Evolutionary conservation across 371 early-diverging fungal species (phyloP).

Genomic region (Mucor saturninus): DNA sequence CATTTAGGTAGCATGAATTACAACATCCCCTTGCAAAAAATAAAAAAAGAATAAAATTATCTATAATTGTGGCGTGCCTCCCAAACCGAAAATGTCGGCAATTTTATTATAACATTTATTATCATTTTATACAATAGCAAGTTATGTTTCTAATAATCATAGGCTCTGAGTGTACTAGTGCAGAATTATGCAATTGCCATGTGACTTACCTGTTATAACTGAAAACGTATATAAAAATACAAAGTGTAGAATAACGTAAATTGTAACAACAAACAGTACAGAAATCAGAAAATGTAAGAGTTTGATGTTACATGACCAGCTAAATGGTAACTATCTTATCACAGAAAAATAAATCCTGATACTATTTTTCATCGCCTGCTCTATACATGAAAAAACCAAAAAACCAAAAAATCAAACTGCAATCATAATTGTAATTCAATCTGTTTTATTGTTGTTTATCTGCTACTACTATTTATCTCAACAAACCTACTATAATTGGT

Average conservation of each 20-base stretch:
- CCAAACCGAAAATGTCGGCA: conserved; percentile 3
- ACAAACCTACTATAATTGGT: too few relatives aligned
- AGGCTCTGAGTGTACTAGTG: background rate
- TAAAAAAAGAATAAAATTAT: background rate
- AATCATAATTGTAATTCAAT: conserved; percentile 3
- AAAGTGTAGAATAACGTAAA: too few relatives aligned
- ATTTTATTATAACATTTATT: background rate
- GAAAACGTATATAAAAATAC: background rate
- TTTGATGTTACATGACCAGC: too few relatives aligned
- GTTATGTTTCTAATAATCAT: background rate
- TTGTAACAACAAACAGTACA: too few relatives aligned
- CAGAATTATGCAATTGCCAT: background rate
- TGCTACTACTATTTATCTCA: background rate
- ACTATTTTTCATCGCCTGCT: background rate
- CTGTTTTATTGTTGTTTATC: conserved; percentile 3
- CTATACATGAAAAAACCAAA: too few relatives aligned
- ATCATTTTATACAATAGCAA: background rate
- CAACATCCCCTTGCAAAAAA: background rate
- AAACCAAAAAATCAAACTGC: background rate
- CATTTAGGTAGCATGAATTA: background rate
- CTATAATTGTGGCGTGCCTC: background rate
- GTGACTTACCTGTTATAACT: background rate
- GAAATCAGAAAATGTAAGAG: too few relatives aligned
- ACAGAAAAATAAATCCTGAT: background rate
- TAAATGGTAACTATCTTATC: too few relatives aligned